Percentiles rank a stretch among this genome's conserved stretches.
phyloP scores from a whole-genome alignment of 768 basidiomycete species.

The Russula virescens region DNA sequence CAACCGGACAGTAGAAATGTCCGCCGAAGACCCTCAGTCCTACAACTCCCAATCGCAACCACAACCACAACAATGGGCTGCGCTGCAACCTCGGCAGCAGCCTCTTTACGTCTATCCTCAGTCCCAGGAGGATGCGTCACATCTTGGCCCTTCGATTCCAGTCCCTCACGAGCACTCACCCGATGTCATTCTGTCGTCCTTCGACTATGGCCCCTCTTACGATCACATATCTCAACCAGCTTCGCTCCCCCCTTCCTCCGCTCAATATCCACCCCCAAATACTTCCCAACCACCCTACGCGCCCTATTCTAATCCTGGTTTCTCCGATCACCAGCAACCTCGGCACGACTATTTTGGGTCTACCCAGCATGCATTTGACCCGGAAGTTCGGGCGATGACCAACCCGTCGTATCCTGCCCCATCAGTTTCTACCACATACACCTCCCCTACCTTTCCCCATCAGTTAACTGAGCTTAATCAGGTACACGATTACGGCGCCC shows the following conservation, averaged over 20 bases:
- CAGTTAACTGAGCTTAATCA: constrained; percentile 2
- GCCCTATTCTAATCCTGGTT: constrained; percentile 7
- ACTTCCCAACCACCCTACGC: constrained; percentile 3
- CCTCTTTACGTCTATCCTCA: constrained; percentile 7
- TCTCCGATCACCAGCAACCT: constrained; percentile 6
- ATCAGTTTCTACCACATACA: neutral
- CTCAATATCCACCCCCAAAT: constrained; percentile 4
- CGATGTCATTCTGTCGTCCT: constrained; percentile 4
- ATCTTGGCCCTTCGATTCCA: neutral
- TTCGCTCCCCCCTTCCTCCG: constrained; percentile 3
- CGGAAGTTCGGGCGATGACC: neutral
- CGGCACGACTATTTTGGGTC: neutral
- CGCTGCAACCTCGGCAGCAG: constrained; percentile 2
- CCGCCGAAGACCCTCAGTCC: neutral
- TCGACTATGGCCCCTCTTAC: constrained; percentile 9
- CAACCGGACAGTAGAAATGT: neutral
- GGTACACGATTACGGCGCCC: neutral
- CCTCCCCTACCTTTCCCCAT: neutral
- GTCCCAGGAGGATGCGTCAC: neutral
- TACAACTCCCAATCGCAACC: neutral
- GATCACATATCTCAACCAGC: constrained; percentile 10
- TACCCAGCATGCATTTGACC: constrained; percentile 8
- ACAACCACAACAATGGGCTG: neutral
- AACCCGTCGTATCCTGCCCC: neutral
- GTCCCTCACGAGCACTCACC: neutral